Conservation (phyloP, 352 stramenopile species). For the Pythium angustatum region DNA sequence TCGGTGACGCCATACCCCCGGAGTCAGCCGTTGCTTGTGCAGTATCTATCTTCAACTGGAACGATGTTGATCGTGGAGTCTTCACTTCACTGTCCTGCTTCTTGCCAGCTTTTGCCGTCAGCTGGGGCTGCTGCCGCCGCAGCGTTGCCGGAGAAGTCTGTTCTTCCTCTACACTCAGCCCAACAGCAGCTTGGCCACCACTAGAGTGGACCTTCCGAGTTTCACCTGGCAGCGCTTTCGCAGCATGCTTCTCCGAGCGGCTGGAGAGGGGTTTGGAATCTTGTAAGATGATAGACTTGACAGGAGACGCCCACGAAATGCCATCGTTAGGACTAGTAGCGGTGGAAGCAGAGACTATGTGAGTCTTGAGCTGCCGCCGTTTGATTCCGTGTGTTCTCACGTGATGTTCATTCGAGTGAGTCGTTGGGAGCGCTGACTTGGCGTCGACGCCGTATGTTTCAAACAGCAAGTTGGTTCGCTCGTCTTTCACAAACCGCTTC, state of each 20-base stretch:
- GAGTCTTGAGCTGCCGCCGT: constrained; percentile 52
- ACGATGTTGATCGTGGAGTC: constrained; percentile 15
- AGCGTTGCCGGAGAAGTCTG: constrained; percentile 24
- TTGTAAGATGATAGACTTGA: constrained; percentile 18
- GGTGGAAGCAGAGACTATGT: constrained; percentile 38
- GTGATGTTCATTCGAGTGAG: constrained; percentile 6
- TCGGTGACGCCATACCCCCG: constrained; percentile 32
- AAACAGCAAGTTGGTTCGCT: constrained; percentile 57
- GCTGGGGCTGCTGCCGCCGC: constrained; percentile 16
- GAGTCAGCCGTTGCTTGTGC: constrained; percentile 5
- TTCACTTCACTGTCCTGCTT: constrained; percentile 1
- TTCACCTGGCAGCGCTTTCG: constrained; percentile 2
- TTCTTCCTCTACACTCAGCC: background rate
- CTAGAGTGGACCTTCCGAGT: constrained; percentile 10
- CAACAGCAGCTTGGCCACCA: background rate
- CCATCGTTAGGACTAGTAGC: constrained; percentile 1
- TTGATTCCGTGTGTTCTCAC: constrained; percentile 47
- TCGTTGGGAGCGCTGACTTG: constrained; percentile 20
- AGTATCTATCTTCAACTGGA: constrained; percentile 21
- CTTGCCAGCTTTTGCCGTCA: background rate
- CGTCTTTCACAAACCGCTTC: constrained; percentile 50
- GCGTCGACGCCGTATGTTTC: constrained; percentile 63
- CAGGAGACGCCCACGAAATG: constrained; percentile 23
- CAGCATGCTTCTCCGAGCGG: constrained; percentile 29
- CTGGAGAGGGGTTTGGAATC: constrained; percentile 35